A percentile compares a stretch with the other conserved stretches of the same genome.
Conservation (phyloP, 1,284 basidiomycete species). For the Tetrapyrgos nigripes region DNA sequence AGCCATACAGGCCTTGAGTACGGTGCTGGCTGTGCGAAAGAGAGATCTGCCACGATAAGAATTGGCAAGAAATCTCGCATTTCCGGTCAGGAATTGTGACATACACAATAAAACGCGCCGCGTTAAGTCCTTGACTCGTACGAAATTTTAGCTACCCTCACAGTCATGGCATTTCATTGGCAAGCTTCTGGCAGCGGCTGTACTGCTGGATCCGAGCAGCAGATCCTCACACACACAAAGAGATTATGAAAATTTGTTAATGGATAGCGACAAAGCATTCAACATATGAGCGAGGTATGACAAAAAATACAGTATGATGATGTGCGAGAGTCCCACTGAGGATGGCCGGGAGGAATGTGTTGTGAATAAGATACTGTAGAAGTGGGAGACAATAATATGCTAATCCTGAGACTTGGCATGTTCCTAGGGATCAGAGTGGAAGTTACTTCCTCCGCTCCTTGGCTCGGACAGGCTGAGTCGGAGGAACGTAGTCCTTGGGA, state of each 20-base stretch:
- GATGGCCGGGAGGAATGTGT: background rate
- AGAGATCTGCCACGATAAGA: slow-evolving; percentile 2
- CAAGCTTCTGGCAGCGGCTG: too few species aligned
- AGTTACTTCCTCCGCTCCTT: background rate
- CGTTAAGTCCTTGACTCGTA: too few species aligned
- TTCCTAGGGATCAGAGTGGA: background rate
- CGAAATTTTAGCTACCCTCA: too few species aligned
- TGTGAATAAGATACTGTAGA: background rate
- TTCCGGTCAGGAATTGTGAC: background rate
- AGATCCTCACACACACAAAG: too few species aligned
- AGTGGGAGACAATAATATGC: background rate
- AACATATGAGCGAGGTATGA: background rate
- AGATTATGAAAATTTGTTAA: background rate
- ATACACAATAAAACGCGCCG: background rate
- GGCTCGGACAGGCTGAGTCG: slow-evolving; percentile 40
- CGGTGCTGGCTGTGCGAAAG: background rate
- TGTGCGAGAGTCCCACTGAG: background rate
- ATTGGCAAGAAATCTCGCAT: background rate
- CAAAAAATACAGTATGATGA: background rate
- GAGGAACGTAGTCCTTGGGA: slow-evolving; percentile 64
- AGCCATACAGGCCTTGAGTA: slow-evolving; percentile 11
- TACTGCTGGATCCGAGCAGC: too few species aligned
- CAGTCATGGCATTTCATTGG: too few species aligned
- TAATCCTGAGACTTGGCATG: background rate
- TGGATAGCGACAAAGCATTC: background rate